These are phyloP conservation scores for Zygoascus tannicola DNA, from an alignment of 805 yeast genomes.

Conservation along the genomic window DNA sequence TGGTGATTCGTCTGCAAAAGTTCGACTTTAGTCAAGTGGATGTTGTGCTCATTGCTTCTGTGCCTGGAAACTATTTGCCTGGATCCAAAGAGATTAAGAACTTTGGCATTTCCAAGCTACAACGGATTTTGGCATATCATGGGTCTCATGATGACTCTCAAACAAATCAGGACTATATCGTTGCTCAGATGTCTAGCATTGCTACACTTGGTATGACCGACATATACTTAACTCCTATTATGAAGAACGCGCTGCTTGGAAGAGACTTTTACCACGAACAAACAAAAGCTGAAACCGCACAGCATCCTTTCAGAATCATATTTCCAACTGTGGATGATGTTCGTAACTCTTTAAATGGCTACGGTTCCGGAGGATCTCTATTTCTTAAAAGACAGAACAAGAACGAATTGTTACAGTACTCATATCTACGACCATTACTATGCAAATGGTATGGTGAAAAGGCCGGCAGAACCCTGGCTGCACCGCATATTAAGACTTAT, in stretches of 20 bases:
- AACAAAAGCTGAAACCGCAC: background rate
- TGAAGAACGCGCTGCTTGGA: slow-evolving; percentile 10
- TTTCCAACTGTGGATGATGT: slow-evolving; percentile 40
- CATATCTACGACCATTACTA: slow-evolving; percentile 36
- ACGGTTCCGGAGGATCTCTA: slow-evolving; percentile 40
- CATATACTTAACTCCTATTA: slow-evolving; percentile 14
- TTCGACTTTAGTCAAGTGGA: slow-evolving; percentile 22
- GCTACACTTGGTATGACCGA: slow-evolving; percentile 21
- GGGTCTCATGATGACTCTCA: background rate
- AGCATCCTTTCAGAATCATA: slow-evolving; percentile 22
- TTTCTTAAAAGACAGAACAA: slow-evolving; percentile 33
- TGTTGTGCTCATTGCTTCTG: slow-evolving; percentile 24
- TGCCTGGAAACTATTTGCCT: slow-evolving; percentile 23
- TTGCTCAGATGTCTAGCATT: slow-evolving; percentile 24
- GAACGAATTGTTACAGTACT: slow-evolving; percentile 31
- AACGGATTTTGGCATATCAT: slow-evolving; percentile 6
- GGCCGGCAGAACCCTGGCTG: slow-evolving; percentile 29
- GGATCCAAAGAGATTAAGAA: slow-evolving; percentile 7
- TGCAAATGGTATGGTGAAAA: slow-evolving; percentile 35
- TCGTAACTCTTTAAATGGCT: slow-evolving; percentile 36
- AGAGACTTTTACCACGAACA: slow-evolving; percentile 22
- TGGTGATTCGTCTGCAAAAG: slow-evolving; percentile 12
- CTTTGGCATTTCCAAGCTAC: slow-evolving; percentile 20
- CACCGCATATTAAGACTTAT: slow-evolving; percentile 66
- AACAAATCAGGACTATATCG: slow-evolving; percentile 4